Evolutionary conservation across 768 basidiomycete species (phyloP).

Genomic region (Chalciporus pseudorubinellus): DNA sequence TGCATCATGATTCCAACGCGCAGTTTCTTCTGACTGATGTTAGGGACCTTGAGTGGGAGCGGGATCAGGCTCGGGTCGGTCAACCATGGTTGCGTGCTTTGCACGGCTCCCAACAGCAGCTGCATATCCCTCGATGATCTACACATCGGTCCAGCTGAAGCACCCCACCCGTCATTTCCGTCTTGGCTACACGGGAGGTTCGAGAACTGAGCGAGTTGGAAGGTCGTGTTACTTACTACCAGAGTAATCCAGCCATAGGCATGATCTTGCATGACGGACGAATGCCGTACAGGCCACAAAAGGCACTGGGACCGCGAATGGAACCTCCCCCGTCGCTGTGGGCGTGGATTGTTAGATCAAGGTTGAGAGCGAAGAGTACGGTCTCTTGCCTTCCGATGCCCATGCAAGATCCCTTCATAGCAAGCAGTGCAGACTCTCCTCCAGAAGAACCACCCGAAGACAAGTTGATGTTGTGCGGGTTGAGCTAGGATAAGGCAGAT

Average conservation of each 20-base stretch:
- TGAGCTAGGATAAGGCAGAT: slow-evolving; percentile 28
- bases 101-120: slow-evolving; percentile 13
- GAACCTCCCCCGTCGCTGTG: slow-evolving; percentile 36
- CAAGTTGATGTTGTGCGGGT: slow-evolving; percentile 44
- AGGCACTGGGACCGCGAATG: slow-evolving; percentile 37
- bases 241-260: slow-evolving; percentile 11
- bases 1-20: slow-evolving; percentile 18
- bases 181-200: slow-evolving; percentile 16
- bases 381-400: slow-evolving; percentile 39
- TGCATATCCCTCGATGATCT: slow-evolving; percentile 25
- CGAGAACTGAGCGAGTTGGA: slow-evolving; percentile 10
- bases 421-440: slow-evolving; percentile 49
- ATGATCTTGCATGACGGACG: slow-evolving; percentile 38
- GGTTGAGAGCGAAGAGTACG: slow-evolving; percentile 6
- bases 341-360: not conserved
- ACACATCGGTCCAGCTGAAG: slow-evolving; percentile 27
- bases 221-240: slow-evolving; percentile 17
- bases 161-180: slow-evolving; percentile 19
- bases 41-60: slow-evolving; percentile 16
- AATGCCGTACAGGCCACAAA: slow-evolving; percentile 40
- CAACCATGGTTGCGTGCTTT: slow-evolving; percentile 35
- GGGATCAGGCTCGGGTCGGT: slow-evolving; percentile 29
- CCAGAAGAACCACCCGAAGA: slow-evolving; percentile 54
- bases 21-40: slow-evolving; percentile 20
- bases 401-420: slow-evolving; percentile 43